phyloP scores from a whole-genome alignment of 345 rosid genomes.

The Salix brachista region DNA sequence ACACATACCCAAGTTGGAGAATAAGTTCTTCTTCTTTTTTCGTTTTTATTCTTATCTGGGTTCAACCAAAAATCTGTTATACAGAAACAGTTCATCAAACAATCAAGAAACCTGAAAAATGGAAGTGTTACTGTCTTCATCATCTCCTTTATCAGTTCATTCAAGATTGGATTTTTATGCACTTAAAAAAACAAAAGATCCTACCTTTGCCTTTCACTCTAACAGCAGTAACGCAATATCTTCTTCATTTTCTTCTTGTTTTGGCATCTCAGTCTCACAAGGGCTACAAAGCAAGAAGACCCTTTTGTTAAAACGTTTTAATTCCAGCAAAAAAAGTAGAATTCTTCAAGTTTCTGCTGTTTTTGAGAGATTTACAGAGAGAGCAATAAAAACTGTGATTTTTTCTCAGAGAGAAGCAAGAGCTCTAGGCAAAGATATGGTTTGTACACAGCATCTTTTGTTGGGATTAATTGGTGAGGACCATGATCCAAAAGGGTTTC shows the following conservation, averaged over 20 bases:
- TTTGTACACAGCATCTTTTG: conserved; percentile 74
- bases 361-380: conserved; percentile 85
- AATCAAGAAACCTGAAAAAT: conserved; percentile 11
- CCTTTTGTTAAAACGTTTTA: conserved; percentile 18
- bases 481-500: conserved; percentile 74
- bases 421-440: conserved; percentile 73
- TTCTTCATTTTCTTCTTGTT: conserved; percentile 48
- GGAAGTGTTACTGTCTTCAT: conserved; percentile 47
- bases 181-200: conserved; percentile 9
- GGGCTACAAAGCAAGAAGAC: conserved; percentile 14
- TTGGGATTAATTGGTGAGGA: conserved; percentile 77
- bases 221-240: conserved; percentile 23
- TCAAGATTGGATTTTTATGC: conserved; percentile 35
- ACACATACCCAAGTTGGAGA: neutral
- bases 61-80: neutral
- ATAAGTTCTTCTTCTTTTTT: neutral
- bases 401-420: conserved; percentile 83
- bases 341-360: conserved; percentile 53
- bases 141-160: conserved; percentile 50
- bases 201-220: conserved; percentile 19
- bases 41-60: neutral
- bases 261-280: conserved; percentile 51
- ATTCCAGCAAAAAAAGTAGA: conserved; percentile 36
- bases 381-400: conserved; percentile 73
- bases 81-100: neutral